Evolutionary conservation across 2,329 filamentous ascomycete species (phyloP), one percentile per base, ranked within the genome.

Genomic region (Exophiala spinifera): DNA sequence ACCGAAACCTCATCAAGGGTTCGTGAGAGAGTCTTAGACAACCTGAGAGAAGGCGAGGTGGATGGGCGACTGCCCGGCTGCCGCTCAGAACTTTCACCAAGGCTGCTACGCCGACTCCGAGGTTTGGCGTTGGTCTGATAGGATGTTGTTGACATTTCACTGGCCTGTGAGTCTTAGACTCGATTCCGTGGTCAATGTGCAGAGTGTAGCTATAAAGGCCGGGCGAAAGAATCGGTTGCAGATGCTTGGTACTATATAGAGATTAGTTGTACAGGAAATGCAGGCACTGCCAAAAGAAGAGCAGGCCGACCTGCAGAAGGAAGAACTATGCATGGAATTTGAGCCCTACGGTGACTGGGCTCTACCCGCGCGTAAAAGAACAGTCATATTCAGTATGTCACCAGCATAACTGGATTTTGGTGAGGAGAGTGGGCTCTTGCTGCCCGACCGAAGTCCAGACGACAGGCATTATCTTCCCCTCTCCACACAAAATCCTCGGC

Each of bases 91-190:
- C 43, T 19, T 36, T 60, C 60, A 31, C 51, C 47, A 15, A 54
- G 40, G 37, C 51, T 56, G 8, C 57, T 57, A 21, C 50, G 49
- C 6, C 60, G 52, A 8, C 57, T 55, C 20, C 60, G 44, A 10
- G 57, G 57, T 40, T 58, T 60, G 1, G 57, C 57, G 34, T 40
- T 60, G 11, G 60, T 62, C 36, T 56, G 60, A 49, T 58, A 56
- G n/a, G 51, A 28, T 6, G 54, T 46, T 25, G 47, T 50, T 13
- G 60, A 62, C 60, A 62, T 62, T 17, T 21, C 44, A 34, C 8
- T 39, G 36, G 15, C 40, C 11, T 21, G 7, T 7, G 23, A 25
- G 3, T 25, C 23, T 25, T 44, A 19, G 40, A 15, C 20, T 15
- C 20, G 42, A n/a, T 15, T 31, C 3, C 11, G 28, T 44, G 20